Base-by-base conservation (phyloP, 495 filamentous ascomycete genomes). In the Penicillium chermesinum region DNA sequence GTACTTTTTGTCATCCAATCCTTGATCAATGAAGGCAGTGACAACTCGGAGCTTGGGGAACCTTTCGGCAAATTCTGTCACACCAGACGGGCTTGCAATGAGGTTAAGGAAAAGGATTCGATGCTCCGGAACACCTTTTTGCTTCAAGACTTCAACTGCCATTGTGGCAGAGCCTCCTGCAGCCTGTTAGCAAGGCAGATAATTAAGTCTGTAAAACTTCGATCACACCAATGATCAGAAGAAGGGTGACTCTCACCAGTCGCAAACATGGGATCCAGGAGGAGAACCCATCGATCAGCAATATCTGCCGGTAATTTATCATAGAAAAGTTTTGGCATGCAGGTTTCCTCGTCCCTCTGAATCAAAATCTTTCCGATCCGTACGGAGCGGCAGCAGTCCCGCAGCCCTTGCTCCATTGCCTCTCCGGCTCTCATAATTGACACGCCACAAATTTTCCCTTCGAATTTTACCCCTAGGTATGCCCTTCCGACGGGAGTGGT, bases 231-330 rank as follows among this genome's bases (percentile, higher is more conserved):
- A 27, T 38, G 14, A 19, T 15, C 20, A 33, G 15, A 41, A 38
- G 33, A 39, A 38, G 15, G 32, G n/a, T 38, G 20, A 3, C 17
- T 64, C 77, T 61, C 66, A 91, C 91, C 93, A 53, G 93, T 97
- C 40, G 93, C 93, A 70, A 98, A 91, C 93, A 98, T 98, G 2
- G 94, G 93, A 63, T 98, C 94, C 25, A 98, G 74, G n/a, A 98
- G 74, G 20, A 98, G 76, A 21, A 96, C 91, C 88, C 91, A 97
- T 66, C 93, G 72, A 9, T 91, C 77, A 8, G 86, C 81, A 58
- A 98, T 95, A 68, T 98, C 93, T 55, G 87, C 83, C 33, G 94
- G 94, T 12, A 98, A 77, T 69, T 98, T 98, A 53, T 96, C 91
- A 63, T 96, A 97, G 64, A 96, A 98, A 27, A 98, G 78, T 61